These are phyloP conservation scores for Cucurbita maxima DNA, from an alignment of 306 rosid genomes.

Conservation along the genomic window DNA sequence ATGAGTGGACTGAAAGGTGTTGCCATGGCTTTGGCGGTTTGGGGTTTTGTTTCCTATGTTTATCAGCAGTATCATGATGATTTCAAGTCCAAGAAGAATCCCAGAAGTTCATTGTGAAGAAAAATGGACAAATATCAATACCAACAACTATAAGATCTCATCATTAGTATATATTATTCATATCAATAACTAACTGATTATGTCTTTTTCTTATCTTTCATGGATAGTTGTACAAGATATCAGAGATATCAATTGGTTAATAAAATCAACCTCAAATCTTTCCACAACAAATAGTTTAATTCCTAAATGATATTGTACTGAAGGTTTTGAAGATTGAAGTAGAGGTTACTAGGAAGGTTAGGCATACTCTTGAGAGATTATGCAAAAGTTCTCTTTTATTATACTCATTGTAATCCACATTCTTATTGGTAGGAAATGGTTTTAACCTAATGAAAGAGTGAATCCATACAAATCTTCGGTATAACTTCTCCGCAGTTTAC, in stretches of 20 bases:
- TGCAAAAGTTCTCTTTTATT: not conserved
- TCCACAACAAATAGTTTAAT: not conserved
- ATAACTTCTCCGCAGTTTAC: not conserved
- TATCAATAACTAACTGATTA: too few species aligned
- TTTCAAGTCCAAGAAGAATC: not conserved
- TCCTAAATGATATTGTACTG: not conserved
- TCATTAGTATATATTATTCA: not conserved
- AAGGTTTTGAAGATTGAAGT: not conserved
- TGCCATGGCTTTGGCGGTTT: slow-evolving; percentile 24
- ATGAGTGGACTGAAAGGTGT: slow-evolving; percentile 29
- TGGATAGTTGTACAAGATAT: not conserved
- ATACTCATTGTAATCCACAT: not conserved
- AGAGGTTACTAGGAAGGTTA: not conserved
- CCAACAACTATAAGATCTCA: too few species aligned
- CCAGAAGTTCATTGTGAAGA: not conserved
- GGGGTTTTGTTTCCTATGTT: slow-evolving; percentile 33
- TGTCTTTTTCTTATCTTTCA: too few species aligned
- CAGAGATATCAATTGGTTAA: not conserved
- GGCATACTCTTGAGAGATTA: not conserved
- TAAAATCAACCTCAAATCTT: not conserved
- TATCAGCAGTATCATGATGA: slow-evolving; percentile 29
- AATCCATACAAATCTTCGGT: not conserved
- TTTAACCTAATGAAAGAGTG: not conserved
- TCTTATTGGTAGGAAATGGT: not conserved
- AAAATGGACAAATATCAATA: not conserved